These are phyloP conservation scores for Tricholoma terreum DNA, from an alignment of 768 basidiomycete genomes.

Conservation along the genomic window DNA sequence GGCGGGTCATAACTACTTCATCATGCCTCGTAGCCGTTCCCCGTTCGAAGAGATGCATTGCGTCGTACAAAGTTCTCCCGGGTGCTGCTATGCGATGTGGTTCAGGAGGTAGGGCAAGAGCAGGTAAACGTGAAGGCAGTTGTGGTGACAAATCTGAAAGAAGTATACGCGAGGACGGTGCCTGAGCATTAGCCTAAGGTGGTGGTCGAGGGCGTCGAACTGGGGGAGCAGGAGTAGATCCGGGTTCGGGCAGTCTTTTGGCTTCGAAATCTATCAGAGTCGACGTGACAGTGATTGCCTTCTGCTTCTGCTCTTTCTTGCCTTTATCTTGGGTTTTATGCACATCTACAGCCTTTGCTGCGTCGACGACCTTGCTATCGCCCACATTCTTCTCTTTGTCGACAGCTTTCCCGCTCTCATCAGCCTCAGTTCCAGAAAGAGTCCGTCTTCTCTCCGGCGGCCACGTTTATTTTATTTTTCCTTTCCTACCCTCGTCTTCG, in stretches of 20 bases:
- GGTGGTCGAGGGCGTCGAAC: no score
- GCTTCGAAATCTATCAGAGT: background rate
- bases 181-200: conserved; percentile 25
- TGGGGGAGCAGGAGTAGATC: background rate
- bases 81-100: background rate
- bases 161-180: conserved; percentile 25
- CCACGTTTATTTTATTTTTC: conserved; percentile 6
- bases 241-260: background rate
- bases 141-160: background rate
- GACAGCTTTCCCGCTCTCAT: background rate
- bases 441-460: background rate
- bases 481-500: background rate
- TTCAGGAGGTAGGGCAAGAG: background rate
- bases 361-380: background rate
- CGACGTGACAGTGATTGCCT: background rate
- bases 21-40: no score
- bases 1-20: background rate
- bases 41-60: background rate
- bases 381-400: background rate
- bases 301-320: background rate
- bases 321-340: no score
- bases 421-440: background rate
- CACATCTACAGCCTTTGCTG: background rate
- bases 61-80: background rate
- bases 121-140: no score